Conservation (phyloP, 805 yeast genomes). For the Candida anglica region DNA sequence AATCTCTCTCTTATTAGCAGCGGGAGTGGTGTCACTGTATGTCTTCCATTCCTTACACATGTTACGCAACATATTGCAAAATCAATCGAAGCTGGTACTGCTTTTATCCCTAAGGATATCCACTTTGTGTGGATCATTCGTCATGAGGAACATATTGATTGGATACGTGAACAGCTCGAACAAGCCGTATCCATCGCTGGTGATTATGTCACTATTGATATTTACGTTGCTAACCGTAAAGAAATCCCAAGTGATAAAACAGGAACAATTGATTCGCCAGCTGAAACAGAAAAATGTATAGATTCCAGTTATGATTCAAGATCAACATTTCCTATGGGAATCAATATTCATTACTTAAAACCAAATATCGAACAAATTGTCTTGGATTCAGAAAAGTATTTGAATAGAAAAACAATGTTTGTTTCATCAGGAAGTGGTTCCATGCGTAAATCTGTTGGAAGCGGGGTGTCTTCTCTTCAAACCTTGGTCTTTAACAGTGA, state of each 20-base stretch:
- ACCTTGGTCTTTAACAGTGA: conserved; percentile 23
- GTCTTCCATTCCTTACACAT: conserved; percentile 39
- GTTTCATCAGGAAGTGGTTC: conserved; percentile 45
- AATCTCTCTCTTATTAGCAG: conserved; percentile 38
- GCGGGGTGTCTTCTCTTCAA: conserved; percentile 39
- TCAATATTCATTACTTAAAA: conserved; percentile 15
- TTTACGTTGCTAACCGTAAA: conserved; percentile 16
- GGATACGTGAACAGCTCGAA: conserved; percentile 37
- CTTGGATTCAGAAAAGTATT: conserved; percentile 8
- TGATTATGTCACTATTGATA: conserved; percentile 19
- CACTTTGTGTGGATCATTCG: conserved; percentile 45
- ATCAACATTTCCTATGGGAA: not conserved
- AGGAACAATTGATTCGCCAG: not conserved
- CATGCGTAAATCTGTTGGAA: conserved; percentile 35
- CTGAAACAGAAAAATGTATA: not conserved
- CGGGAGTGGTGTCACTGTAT: conserved; percentile 52
- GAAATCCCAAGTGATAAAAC: conserved; percentile 5
- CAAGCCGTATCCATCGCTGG: conserved; percentile 22
- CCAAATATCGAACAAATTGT: conserved; percentile 17
- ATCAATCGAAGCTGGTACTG: conserved; percentile 6
- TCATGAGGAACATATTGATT: conserved; percentile 25
- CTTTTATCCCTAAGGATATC: conserved; percentile 19
- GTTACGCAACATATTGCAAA: conserved; percentile 14
- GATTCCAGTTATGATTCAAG: not conserved
- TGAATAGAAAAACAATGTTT: conserved; percentile 32